These are phyloP conservation scores for Arabidopsis suecica DNA, from an alignment of 345 rosid genomes.

Conservation along the genomic window DNA sequence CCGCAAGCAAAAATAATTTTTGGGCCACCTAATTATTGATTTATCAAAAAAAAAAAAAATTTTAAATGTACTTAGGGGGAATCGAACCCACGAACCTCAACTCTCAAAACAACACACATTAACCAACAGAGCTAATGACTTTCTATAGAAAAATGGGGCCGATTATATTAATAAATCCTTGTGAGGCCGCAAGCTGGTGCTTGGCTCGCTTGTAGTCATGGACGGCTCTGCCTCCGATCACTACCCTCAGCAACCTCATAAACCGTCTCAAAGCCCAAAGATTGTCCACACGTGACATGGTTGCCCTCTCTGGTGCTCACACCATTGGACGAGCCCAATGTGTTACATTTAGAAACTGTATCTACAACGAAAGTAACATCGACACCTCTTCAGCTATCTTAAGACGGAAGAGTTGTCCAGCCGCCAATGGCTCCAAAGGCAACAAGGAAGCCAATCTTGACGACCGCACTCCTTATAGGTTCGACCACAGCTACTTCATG, in stretches of 20 bases:
- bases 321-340: slow-evolving; percentile 66
- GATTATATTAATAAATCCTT: too few species aligned
- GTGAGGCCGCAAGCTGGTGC: too few species aligned
- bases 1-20: too few species aligned
- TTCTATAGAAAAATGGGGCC: too few species aligned
- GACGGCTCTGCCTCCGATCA: slow-evolving; percentile 32
- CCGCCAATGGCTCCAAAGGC: slow-evolving; percentile 48
- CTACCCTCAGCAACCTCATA: slow-evolving; percentile 61
- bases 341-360: slow-evolving; percentile 47
- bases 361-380: slow-evolving; percentile 59
- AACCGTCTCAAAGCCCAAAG: slow-evolving; percentile 58
- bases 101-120: too few species aligned
- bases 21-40: too few species aligned
- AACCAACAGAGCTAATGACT: too few species aligned
- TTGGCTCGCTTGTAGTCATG: too few species aligned
- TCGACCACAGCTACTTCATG: slow-evolving; percentile 54
- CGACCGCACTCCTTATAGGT: slow-evolving; percentile 42
- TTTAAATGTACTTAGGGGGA: too few species aligned
- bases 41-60: too few species aligned
- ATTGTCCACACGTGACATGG: slow-evolving; percentile 77
- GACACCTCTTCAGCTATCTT: slow-evolving; percentile 52
- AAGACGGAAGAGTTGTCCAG: slow-evolving; percentile 49
- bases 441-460: slow-evolving; percentile 51
- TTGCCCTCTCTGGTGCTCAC: slow-evolving; percentile 79
- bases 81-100: too few species aligned